Conservation (phyloP, 2,329 filamentous ascomycete species). For the Sarocladium oryzae region DNA sequence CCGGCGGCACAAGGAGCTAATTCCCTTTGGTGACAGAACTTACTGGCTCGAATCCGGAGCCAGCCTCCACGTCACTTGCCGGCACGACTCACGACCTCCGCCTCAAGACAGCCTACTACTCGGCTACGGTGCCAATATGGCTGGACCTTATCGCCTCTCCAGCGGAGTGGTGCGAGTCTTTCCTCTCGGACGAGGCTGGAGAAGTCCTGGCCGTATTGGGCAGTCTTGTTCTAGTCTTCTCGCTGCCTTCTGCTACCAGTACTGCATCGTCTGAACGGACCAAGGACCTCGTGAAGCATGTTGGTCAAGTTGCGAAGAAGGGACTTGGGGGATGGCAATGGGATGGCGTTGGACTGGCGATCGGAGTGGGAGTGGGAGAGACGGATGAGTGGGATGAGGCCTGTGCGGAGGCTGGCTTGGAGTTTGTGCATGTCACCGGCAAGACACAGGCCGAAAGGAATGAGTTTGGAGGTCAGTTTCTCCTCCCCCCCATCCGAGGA, state of each 20-base stretch:
- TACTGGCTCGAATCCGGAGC: conserved; percentile 38
- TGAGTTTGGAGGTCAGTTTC: conserved; percentile 49
- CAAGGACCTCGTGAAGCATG: conserved; percentile 40
- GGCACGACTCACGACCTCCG: conserved; percentile 51
- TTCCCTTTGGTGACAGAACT: conserved; percentile 35
- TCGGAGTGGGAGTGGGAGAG: conserved; percentile 45
- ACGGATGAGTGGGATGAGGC: conserved; percentile 56
- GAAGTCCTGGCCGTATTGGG: conserved; percentile 58
- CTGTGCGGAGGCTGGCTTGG: conserved; percentile 50
- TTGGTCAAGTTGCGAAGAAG: conserved; percentile 48
- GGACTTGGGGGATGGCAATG: conserved; percentile 55
- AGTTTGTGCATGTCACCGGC: conserved; percentile 52
- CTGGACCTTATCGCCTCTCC: conserved; percentile 52
- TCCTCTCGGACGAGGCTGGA: conserved; percentile 52
- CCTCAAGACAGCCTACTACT: conserved; percentile 56
- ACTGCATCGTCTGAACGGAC: conserved; percentile 16
- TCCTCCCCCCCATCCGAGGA: no score
- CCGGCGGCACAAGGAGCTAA: no score
- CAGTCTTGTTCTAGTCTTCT: conserved; percentile 43
- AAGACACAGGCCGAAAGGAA: conserved; percentile 36
- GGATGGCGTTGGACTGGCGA: conserved; percentile 57
- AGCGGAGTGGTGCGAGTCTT: conserved; percentile 49
- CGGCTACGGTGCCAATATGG: conserved; percentile 56
- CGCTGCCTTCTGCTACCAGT: conserved; percentile 14
- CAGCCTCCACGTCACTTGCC: conserved; percentile 39